Conservation (phyloP, 2,329 filamentous ascomycete genomes). For the Monilinia fructigena region DNA sequence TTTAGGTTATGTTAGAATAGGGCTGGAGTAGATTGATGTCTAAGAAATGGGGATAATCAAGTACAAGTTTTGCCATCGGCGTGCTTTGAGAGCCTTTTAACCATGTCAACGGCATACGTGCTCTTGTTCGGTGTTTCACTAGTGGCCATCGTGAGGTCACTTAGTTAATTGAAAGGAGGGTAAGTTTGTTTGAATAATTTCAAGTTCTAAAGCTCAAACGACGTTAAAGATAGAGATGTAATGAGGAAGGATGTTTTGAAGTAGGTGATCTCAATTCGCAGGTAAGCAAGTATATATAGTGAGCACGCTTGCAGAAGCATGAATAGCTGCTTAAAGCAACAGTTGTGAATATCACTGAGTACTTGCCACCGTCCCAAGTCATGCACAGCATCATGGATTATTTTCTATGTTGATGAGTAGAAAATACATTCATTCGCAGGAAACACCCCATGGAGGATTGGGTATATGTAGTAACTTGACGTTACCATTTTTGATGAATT, state of each 20-base stretch:
- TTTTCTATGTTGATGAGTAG: not conserved
- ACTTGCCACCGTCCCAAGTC: not conserved
- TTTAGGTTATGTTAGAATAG: not conserved
- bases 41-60: not conserved
- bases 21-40: not conserved
- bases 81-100: not conserved
- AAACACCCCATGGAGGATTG: not conserved
- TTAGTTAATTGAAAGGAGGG: not conserved
- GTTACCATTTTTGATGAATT: too few relatives aligned
- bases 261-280: not conserved
- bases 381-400: not conserved
- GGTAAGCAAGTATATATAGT: too few relatives aligned
- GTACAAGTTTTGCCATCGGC: conserved; percentile 12
- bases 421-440: not conserved
- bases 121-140: not conserved
- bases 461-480: too few relatives aligned
- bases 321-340: not conserved
- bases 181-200: not conserved
- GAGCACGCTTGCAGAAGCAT: too few relatives aligned
- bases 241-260: not conserved
- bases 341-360: not conserved
- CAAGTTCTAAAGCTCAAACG: not conserved
- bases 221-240: not conserved
- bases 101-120: conserved; percentile 5
- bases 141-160: not conserved